Evolutionary conservation across 163 green algal genomes (phyloP).

Genomic region (Dunaliella salina): DNA sequence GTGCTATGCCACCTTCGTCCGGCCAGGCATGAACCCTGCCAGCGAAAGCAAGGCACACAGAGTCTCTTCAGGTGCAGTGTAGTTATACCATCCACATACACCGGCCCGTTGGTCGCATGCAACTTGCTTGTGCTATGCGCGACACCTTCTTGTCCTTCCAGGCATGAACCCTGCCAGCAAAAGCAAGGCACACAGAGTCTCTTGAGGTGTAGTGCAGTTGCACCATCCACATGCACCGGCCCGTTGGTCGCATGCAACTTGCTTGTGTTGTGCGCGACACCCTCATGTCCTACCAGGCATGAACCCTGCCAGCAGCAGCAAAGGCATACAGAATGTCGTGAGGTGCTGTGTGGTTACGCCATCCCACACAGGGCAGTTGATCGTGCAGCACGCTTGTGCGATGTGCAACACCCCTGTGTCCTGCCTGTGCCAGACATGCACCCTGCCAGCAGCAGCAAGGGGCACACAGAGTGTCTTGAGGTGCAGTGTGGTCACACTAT

Average conservation of each 20-base stretch:
- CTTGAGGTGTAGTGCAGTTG: neutral
- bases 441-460: too few species aligned
- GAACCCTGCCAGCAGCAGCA: neutral
- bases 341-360: neutral
- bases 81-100: slow-evolving; percentile 9
- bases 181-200: too few species aligned
- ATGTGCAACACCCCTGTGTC: too few species aligned
- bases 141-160: slow-evolving; percentile 10
- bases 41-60: too few species aligned
- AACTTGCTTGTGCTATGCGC: neutral
- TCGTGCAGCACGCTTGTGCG: too few species aligned
- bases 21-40: slow-evolving; percentile 10
- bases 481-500: neutral
- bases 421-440: too few species aligned
- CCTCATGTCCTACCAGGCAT: slow-evolving; percentile 13
- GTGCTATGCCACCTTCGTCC: slow-evolving; percentile 2
- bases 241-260: neutral
- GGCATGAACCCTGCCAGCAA: slow-evolving; percentile 10
- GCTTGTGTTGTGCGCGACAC: neutral
- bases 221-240: slow-evolving; percentile 13
- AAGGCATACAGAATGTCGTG: too few species aligned
- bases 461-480: too few species aligned
- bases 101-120: neutral
- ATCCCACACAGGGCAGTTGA: too few species aligned
- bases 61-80: neutral